Evolutionary conservation across 305 asterid genomes (phyloP), one percentile per base, ranked within the genome.

Genomic region (Rubia occidens): DNA sequence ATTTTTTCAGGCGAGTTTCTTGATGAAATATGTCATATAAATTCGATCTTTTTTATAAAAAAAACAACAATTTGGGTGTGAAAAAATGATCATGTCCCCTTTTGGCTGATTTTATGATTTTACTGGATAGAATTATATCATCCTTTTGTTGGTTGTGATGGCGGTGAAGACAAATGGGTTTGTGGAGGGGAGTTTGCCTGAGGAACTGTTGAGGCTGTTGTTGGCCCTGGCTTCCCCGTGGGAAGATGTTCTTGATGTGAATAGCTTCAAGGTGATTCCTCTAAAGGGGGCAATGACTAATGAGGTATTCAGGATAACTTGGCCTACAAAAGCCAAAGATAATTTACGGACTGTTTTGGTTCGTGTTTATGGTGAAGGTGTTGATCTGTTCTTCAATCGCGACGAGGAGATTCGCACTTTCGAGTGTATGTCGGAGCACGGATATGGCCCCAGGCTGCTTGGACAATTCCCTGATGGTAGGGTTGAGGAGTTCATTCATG

Each of bases 211-310:
- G 78, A 70, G 79, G 60, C 53, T 94, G 67, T 78, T 94, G 42
- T 40, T 63, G 39, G 71, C 84, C 2, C 74, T 94, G 47, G 92
- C 96, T 61, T 72, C 83, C 29, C 73, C 72, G 7, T 89, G 93
- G 96, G 95, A 87, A 24, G 99, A 94, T 78, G 81, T 62, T 62
- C 68, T 86, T 43, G 95, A 85, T 42, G 20, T 47, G 14, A 75
- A 61, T 44, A 61, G 62, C 60, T 68, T 94, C 79, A 81, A 85
- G 67, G 88, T 84, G 39, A 66, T 64, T 65, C 95, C 85, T 55
- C 76, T 94, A 44, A 88, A 83, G 62, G 99, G 97, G 13, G 97
- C 96, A 18, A 83, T 90, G 95, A 94, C 97, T 42, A 94, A 94
- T 74, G 85, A 84, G 84, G 87, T 94, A 29, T 89, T 81, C 66